Conservation (phyloP, 2,329 filamentous ascomycete species). For the Cytospora chrysosperma region DNA sequence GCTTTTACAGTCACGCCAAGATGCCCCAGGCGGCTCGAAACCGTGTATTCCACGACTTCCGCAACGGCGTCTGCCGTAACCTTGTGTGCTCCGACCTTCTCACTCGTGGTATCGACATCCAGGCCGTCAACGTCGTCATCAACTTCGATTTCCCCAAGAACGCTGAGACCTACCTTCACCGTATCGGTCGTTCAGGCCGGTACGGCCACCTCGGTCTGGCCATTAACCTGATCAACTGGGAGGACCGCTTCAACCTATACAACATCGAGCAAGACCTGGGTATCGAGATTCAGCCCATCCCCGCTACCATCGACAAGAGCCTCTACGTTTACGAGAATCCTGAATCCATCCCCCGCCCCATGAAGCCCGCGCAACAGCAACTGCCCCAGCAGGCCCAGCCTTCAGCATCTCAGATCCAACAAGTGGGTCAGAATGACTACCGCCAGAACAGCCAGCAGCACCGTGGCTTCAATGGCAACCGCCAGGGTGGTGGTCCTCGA, state of each 20-base stretch:
- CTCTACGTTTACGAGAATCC: slow-evolving; percentile 98
- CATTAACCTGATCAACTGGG: slow-evolving; percentile 99
- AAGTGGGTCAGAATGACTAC: slow-evolving; percentile 36
- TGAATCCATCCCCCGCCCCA: slow-evolving; percentile 86
- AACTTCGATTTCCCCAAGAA: slow-evolving; percentile 99
- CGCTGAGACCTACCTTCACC: slow-evolving; percentile 96
- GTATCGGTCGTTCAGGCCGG: slow-evolving; percentile 94
- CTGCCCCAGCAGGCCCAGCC: slow-evolving; percentile 29
- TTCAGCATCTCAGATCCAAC: slow-evolving; percentile 10
- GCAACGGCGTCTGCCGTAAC: slow-evolving; percentile 96
- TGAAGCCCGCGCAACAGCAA: slow-evolving; percentile 33
- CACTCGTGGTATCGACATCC: slow-evolving; percentile 98
- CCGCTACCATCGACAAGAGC: slow-evolving; percentile 90
- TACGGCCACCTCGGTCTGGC: slow-evolving; percentile 96
- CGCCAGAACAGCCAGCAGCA: slow-evolving; percentile 40
- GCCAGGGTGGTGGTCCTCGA: slow-evolving; percentile 31
- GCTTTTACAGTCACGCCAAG: slow-evolving; percentile 98
- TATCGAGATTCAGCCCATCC: slow-evolving; percentile 97
- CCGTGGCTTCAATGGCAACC: slow-evolving; percentile 40
- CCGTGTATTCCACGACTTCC: slow-evolving; percentile 98
- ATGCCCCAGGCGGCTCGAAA: slow-evolving; percentile 98
- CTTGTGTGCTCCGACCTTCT: slow-evolving; percentile 96
- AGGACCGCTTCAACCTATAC: slow-evolving; percentile 97
- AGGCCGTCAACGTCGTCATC: slow-evolving; percentile 99
- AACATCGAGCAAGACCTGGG: slow-evolving; percentile 97